Conservation (phyloP, 2,329 filamentous ascomycete genomes). For the Colletotrichum orchidophilum region DNA sequence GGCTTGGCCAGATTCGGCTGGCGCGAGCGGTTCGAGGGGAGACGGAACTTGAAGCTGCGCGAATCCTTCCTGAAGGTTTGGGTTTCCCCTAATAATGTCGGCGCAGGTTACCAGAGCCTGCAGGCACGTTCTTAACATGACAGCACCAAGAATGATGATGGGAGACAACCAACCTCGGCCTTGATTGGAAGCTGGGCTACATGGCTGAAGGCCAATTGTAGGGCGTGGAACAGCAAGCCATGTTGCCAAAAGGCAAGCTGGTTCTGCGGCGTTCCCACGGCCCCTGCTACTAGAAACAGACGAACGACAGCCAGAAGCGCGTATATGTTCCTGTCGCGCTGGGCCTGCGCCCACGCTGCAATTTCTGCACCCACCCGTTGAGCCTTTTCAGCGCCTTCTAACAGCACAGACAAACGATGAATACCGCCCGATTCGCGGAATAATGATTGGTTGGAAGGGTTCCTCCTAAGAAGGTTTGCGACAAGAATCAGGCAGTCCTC, state of each 20-base stretch:
- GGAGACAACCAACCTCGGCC: conserved; percentile 69
- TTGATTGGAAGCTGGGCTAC: conserved; percentile 80
- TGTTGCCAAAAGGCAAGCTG: conserved; percentile 87
- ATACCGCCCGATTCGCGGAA: conserved; percentile 93
- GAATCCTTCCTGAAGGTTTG: conserved; percentile 85
- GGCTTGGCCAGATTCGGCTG: conserved; percentile 50
- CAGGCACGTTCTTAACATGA: conserved; percentile 20
- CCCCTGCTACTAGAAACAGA: conserved; percentile 85
- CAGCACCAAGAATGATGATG: conserved; percentile 3
- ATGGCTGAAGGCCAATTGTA: conserved; percentile 84
- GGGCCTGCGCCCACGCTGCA: conserved; percentile 78
- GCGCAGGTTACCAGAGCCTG: conserved; percentile 86
- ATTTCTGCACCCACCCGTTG: conserved; percentile 66
- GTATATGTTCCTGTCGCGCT: conserved; percentile 90
- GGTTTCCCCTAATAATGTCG: conserved; percentile 86
- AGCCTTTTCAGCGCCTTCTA: conserved; percentile 67
- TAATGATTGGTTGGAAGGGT: conserved; percentile 90
- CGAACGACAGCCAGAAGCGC: conserved; percentile 87
- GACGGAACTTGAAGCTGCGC: conserved; percentile 83
- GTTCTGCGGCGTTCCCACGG: conserved; percentile 81
- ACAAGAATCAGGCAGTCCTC: conserved; percentile 94
- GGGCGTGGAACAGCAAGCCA: conserved; percentile 79
- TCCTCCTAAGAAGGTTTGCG: conserved; percentile 87
- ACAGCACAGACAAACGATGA: conserved; percentile 73
- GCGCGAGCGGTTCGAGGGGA: conserved; percentile 55